Evolutionary conservation across 176 grass and related monocot species (phyloP), one percentile per base, ranked within the genome.

Genomic region (Juncus inflexus): DNA sequence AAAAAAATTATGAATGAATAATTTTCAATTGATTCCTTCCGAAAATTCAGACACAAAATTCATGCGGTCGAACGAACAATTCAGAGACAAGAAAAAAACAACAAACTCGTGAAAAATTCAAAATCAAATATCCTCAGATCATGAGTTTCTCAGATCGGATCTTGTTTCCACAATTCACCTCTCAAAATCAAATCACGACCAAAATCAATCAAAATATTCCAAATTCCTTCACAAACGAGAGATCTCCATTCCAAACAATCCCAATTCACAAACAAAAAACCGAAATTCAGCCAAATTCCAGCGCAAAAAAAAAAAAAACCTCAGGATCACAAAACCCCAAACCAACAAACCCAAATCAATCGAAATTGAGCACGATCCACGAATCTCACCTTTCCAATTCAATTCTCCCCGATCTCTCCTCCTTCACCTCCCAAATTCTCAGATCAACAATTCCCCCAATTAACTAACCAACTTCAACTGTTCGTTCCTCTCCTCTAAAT

Each of bases 341-440:
- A 19, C 12, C 16, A 47, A 36, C 8, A 54, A 66, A 67, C 49
- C 49, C 16, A 19, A 5, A 58, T 6, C 19, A 43, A 57, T 52
- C 52, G 40, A 8, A 70, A 70, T 58, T 58, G 52, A 59, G 68
- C 14, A 38, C 66, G 66, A 69, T 69, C 66, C 66, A 41, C 12
- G 51, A 15, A 47, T 28, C 68, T 71, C 50, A 71, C 68, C 68
- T 71, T 11, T 52, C 16, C 40, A 71, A 57, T 52, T 58, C 53
- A 71, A 36, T 50, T 28, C 52, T 58, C 39, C 7, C 37, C 51
- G 53, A 71, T 58, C 67, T 52, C 7, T 67, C 52, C 40, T 55
- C 66, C 47, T 52, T 67, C 47, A 36, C 2, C 35, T 7, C 50
- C 50, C 28, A 12, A 67, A 67, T 35, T 45, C 50, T 64, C 52